phyloP scores from a whole-genome alignment of 495 filamentous ascomycete species.

The Evernia prunastri region DNA sequence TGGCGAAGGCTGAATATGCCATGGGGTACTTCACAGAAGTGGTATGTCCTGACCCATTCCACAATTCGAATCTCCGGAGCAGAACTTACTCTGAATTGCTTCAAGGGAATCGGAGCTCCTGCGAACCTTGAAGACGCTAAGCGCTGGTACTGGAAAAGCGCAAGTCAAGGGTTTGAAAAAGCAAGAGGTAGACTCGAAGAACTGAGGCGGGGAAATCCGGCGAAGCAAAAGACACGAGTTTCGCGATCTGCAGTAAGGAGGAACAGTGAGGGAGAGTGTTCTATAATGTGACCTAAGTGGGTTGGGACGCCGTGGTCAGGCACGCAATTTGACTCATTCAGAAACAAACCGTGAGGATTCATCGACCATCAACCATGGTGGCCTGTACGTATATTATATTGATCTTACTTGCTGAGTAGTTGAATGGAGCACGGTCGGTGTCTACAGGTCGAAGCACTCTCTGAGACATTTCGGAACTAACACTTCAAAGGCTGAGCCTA shows the following conservation, averaged over 20 bases:
- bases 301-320: neutral
- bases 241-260: conserved; percentile 21
- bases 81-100: neutral
- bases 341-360: neutral
- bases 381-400: neutral
- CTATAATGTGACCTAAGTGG: conserved; percentile 15
- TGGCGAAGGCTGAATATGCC: conserved; percentile 91
- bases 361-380: neutral
- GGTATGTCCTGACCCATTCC: neutral
- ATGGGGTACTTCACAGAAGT: conserved; percentile 98
- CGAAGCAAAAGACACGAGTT: conserved; percentile 22
- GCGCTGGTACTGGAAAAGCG: conserved; percentile 76
- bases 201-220: conserved; percentile 37
- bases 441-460: neutral
- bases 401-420: neutral
- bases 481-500: no score
- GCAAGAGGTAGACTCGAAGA: conserved; percentile 88
- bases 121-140: conserved; percentile 90
- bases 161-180: conserved; percentile 91
- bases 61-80: neutral
- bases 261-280: conserved; percentile 21
- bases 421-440: neutral
- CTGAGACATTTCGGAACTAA: neutral
- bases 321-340: neutral
- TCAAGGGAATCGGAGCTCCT: conserved; percentile 70